Conservation (phyloP, 148 eudicot species). For the Rhododendron mucronatum region DNA sequence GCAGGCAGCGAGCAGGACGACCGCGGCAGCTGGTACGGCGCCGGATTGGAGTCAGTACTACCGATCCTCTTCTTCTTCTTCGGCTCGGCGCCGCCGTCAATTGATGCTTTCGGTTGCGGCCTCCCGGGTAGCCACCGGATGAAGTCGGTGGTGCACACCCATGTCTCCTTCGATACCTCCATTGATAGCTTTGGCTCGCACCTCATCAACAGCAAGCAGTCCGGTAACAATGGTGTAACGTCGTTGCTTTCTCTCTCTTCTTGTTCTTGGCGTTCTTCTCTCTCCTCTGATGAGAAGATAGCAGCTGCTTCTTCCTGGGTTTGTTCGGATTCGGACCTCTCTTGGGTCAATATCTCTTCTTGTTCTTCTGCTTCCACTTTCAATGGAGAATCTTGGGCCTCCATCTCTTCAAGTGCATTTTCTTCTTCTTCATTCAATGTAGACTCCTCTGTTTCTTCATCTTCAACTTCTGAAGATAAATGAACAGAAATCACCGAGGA, state of each 20-base stretch:
- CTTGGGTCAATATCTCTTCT: conserved; percentile 6
- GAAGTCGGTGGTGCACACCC: conserved; percentile 88
- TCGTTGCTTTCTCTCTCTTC: not conserved
- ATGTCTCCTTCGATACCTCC: conserved; percentile 95
- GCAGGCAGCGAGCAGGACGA: conserved; percentile 78
- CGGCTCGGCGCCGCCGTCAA: conserved; percentile 17
- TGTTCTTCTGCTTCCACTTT: not conserved
- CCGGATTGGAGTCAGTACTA: conserved; percentile 15
- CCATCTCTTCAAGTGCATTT: not conserved
- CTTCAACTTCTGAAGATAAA: not conserved
- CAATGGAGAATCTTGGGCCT: conserved; percentile 3
- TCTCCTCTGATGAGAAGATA: not conserved
- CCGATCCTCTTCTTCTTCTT: conserved; percentile 17
- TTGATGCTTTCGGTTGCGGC: not conserved
- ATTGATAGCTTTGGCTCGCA: conserved; percentile 90
- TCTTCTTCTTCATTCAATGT: conserved; percentile 12
- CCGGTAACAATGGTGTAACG: conserved; percentile 46
- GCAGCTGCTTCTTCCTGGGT: not conserved
- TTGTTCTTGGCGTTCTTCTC: not conserved
- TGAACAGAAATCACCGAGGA: too few relatives aligned
- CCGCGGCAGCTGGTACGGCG: conserved; percentile 43
- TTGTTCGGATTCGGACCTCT: conserved; percentile 8
- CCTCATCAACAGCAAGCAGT: conserved; percentile 85
- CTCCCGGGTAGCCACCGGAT: conserved; percentile 51
- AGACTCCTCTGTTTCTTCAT: conserved; percentile 8